phyloP scores from a whole-genome alignment of 164 flowering plant genomes.

The Annona squamosa region DNA sequence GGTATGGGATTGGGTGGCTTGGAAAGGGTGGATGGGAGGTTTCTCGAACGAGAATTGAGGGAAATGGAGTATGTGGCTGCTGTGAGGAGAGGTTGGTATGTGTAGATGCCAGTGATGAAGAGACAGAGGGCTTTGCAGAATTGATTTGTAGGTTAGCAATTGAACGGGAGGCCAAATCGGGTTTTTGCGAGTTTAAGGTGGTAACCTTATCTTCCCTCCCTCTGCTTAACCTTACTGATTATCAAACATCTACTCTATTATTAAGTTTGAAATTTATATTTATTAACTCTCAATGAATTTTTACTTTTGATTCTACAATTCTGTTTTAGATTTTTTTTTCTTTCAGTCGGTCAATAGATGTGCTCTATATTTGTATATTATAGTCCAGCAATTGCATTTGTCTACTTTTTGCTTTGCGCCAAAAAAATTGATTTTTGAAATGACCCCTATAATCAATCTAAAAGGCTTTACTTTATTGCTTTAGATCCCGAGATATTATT shows the following conservation, averaged over 20 bases:
- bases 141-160: constrained; percentile 65
- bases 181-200: constrained; percentile 69
- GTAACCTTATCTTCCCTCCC: not conserved
- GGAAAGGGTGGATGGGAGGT: constrained; percentile 71
- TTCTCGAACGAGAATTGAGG: constrained; percentile 29
- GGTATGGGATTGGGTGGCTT: constrained; percentile 91
- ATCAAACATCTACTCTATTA: too few relatives aligned
- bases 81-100: constrained; percentile 57
- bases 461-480: too few relatives aligned
- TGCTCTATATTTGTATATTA: too few relatives aligned
- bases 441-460: too few relatives aligned
- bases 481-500: too few relatives aligned
- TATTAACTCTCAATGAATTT: too few relatives aligned
- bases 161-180: constrained; percentile 58
- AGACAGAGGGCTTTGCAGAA: constrained; percentile 67
- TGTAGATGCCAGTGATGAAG: constrained; percentile 62
- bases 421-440: too few relatives aligned
- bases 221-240: not conserved
- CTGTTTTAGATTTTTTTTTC: too few relatives aligned
- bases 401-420: too few relatives aligned
- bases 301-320: too few relatives aligned
- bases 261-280: not conserved
- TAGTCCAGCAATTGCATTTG: too few relatives aligned
- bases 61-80: constrained; percentile 38
- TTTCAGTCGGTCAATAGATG: too few relatives aligned